Base-by-base conservation (phyloP, 192 early-diverging fungal genomes). In the Umbelopsis ramanniana region DNA sequence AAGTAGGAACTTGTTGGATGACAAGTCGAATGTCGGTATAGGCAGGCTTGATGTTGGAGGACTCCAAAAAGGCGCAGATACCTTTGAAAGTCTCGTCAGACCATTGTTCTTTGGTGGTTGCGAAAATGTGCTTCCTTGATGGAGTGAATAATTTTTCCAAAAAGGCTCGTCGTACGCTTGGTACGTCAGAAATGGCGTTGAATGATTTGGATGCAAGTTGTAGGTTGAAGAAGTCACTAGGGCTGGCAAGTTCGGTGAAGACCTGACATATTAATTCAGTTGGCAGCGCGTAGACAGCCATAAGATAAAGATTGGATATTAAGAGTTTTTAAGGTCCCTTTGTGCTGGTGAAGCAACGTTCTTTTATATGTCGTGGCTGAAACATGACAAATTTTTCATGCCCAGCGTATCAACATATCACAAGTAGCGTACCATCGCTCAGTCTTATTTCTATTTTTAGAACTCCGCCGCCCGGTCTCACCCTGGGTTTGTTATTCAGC, bases 61-160 rank as follows among this genome's bases (percentile, higher is more conserved):
- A 57, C 5, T 66, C 73, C 23, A 74, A 57, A 40, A 74, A 74
- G n/a, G 45, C 24, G 21, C 73, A 74, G 52, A 68, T 55, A 22
- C 33, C 38, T 57, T 33, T 57, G 29, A 53, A 52, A 9, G 48
- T 67, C 37, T 52, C 60, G 5, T 66, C 29, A 17, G 46, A 68
- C 66, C 72, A 63, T 24, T 66, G 63, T 37, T 66, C 72, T 53
- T 50, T 43, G 17, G 46, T 70, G 2, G 69, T 21, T 70, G 69
- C 29, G 6, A 71, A 63, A 15, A 71, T 71, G 33, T 71, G 26
- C 4, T 38, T 55, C 53, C 29, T 54, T 21, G 50, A 54, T 3
- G 15, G 22, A 21, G 69, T 53, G 48, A 46, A 54, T 37, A 53
- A 60, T 52, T 45, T 55, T 45, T 33, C 50, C 26, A 60, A 43